These are phyloP conservation scores for Wickerhamomyces queroliae DNA, from an alignment of 805 yeast species.

Conservation along the genomic window DNA sequence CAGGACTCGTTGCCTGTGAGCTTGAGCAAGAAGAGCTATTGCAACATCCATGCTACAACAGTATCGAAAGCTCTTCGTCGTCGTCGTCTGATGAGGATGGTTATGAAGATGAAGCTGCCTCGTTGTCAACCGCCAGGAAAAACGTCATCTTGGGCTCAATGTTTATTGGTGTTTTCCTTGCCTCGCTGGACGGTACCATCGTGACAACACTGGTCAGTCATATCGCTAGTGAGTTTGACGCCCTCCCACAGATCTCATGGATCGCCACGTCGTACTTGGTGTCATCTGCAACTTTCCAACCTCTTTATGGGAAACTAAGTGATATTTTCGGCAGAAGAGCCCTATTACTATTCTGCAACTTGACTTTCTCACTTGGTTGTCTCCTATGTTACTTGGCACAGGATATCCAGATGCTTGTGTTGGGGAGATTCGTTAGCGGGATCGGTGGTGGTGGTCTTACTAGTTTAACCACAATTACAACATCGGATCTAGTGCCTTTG, in stretches of 20 bases:
- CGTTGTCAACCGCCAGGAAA: constrained; percentile 13
- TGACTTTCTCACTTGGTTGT: constrained; percentile 53
- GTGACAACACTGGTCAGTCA: constrained; percentile 60
- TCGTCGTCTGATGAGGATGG: constrained; percentile 5
- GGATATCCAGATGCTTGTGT: constrained; percentile 40
- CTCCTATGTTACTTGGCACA: constrained; percentile 48
- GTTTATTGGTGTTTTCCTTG: constrained; percentile 46
- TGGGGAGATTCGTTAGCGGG: constrained; percentile 68
- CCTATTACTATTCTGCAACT: constrained; percentile 43
- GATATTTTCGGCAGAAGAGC: constrained; percentile 68
- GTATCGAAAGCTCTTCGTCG: too few relatives aligned
- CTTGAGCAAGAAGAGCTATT: constrained; percentile 24
- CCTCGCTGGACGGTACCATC: constrained; percentile 64
- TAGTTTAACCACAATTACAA: constrained; percentile 64
- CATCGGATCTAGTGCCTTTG: constrained; percentile 73
- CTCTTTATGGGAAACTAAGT: constrained; percentile 62
- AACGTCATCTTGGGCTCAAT: constrained; percentile 34
- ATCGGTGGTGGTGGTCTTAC: constrained; percentile 89
- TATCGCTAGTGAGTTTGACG: constrained; percentile 65
- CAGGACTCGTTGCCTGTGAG: constrained; percentile 29
- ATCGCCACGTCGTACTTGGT: constrained; percentile 66
- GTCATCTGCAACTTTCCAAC: constrained; percentile 70
- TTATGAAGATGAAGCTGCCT: constrained; percentile 3
- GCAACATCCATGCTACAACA: constrained; percentile 12
- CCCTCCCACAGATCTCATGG: constrained; percentile 61